These are phyloP conservation scores for Spathaspora sp. DNA, from an alignment of 1,139 yeast genomes.

Conservation along the genomic window DNA sequence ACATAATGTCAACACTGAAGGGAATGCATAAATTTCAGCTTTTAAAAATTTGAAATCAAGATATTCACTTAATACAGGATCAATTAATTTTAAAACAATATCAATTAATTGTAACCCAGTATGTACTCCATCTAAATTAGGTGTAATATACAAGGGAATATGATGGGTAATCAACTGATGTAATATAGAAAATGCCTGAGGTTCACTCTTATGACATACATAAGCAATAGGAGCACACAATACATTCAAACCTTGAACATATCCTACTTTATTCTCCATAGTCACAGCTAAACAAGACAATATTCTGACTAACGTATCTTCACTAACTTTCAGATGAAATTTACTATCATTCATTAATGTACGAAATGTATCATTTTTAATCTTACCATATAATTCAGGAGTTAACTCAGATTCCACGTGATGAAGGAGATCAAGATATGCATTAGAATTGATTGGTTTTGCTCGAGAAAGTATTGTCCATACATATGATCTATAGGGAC, in stretches of 20 bases:
- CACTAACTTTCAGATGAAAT: constrained; percentile 68
- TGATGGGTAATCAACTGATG: constrained; percentile 56
- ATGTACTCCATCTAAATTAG: constrained; percentile 80
- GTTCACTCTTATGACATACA: constrained; percentile 70
- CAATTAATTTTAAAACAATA: constrained; percentile 66
- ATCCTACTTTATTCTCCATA: constrained; percentile 42
- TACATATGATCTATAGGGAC: constrained; percentile 73
- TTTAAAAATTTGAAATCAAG: constrained; percentile 64
- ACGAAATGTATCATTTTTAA: constrained; percentile 83
- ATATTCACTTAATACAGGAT: constrained; percentile 64
- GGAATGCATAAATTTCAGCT: constrained; percentile 87
- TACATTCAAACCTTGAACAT: constrained; percentile 92
- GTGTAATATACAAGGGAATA: constrained; percentile 78
- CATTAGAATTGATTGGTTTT: constrained; percentile 58
- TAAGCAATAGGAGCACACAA: constrained; percentile 82
- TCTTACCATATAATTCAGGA: constrained; percentile 58
- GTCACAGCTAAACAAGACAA: constrained; percentile 72
- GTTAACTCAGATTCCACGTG: constrained; percentile 52
- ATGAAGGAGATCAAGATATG: constrained; percentile 53
- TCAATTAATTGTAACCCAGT: constrained; percentile 74
- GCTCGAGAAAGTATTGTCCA: constrained; percentile 80
- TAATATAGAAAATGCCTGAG: constrained; percentile 78
- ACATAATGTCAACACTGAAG: constrained; percentile 80
- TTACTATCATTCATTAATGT: constrained; percentile 74
- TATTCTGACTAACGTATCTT: constrained; percentile 65